Evolutionary conservation across 2,329 filamentous ascomycete genomes (phyloP).

Genomic region (Alternaria gansuensis): DNA sequence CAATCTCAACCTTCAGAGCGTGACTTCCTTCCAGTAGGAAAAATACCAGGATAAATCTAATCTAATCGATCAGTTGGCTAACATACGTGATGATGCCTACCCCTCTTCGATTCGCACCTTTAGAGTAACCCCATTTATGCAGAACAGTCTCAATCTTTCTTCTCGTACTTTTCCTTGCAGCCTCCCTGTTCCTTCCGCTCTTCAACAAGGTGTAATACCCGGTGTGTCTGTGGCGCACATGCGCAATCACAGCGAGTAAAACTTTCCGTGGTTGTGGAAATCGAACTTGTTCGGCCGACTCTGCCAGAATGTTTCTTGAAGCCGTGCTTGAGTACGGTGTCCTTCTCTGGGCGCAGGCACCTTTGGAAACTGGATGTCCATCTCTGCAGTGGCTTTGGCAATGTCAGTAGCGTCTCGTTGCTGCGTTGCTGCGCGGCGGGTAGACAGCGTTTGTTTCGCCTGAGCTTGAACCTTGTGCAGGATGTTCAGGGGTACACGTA

Average conservation of each 20-base stretch:
- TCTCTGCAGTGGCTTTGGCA: constrained; percentile 37
- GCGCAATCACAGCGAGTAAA: constrained; percentile 59
- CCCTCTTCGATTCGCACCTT: constrained; percentile 35
- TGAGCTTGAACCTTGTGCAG: constrained; percentile 51
- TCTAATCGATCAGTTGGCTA: neutral
- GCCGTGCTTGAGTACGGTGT: constrained; percentile 53
- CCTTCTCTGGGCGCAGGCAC: constrained; percentile 52
- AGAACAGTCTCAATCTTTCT: constrained; percentile 36
- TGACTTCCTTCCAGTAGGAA: neutral
- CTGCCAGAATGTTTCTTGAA: constrained; percentile 59
- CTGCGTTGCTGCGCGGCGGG: constrained; percentile 54
- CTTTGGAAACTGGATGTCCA: constrained; percentile 54
- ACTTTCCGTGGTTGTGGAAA: constrained; percentile 55
- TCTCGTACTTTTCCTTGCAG: constrained; percentile 36
- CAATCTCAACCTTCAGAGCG: neutral
- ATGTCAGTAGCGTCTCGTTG: constrained; percentile 38
- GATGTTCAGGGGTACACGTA: constrained; percentile 56
- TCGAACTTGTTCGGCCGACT: constrained; percentile 58
- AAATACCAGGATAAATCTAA: constrained; percentile 20
- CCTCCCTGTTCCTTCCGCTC: constrained; percentile 29
- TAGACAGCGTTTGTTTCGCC: constrained; percentile 53
- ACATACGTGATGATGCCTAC: constrained; percentile 28
- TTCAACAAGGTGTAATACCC: constrained; percentile 57
- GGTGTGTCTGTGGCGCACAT: constrained; percentile 61
- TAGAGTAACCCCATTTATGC: constrained; percentile 37